These are phyloP conservation scores for Mortierella sp. DNA, from an alignment of 371 early-diverging fungal species.

Conservation along the genomic window DNA sequence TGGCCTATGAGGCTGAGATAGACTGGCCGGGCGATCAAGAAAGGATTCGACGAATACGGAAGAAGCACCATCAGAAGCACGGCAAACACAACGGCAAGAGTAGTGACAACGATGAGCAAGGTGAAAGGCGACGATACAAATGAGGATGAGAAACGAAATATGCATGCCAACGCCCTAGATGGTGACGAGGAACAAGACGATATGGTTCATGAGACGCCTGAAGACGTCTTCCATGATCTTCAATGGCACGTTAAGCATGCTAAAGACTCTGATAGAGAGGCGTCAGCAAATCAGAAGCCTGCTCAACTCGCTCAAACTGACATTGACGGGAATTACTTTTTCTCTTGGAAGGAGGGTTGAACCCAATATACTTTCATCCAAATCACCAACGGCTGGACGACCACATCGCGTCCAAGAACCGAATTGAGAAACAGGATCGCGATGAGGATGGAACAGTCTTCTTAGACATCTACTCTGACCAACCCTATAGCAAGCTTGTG, in stretches of 20 bases:
- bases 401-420: neutral
- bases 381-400: neutral
- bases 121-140: neutral
- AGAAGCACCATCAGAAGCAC: slow-evolving; percentile 3
- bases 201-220: neutral
- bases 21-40: slow-evolving; percentile 37
- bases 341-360: slow-evolving; percentile 40
- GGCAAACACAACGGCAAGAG: neutral
- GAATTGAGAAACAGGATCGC: slow-evolving; percentile 14
- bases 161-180: neutral
- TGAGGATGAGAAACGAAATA: neutral
- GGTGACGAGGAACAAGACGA: neutral
- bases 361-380: slow-evolving; percentile 22
- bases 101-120: neutral
- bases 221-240: slow-evolving; percentile 9
- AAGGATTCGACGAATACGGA: neutral
- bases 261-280: neutral
- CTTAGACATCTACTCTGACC: slow-evolving; percentile 16
- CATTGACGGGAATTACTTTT: too few relatives aligned
- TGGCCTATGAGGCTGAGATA: slow-evolving; percentile 31
- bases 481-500: slow-evolving; percentile 37
- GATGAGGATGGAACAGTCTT: slow-evolving; percentile 40
- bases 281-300: too few relatives aligned
- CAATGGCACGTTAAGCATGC: slow-evolving; percentile 34
- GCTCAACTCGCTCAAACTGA: too few relatives aligned